Percentiles rank a stretch among this genome's conserved stretches.
Conservation (phyloP, 1,139 yeast genomes). For the Yamadazyma epiphylla region DNA sequence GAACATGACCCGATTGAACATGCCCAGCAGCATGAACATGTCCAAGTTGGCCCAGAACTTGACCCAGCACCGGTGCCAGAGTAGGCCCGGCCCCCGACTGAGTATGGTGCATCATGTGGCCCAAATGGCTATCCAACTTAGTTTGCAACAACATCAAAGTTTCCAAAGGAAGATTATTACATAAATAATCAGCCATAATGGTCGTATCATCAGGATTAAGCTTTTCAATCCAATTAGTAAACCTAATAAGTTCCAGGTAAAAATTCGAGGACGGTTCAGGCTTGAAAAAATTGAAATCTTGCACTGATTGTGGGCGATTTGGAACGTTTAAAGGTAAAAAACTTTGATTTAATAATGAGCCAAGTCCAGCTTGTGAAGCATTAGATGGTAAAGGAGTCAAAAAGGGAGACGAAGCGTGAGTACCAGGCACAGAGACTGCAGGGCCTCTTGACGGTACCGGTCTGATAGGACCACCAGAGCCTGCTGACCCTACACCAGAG, state of each 20-base stretch:
- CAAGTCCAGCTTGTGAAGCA: conserved; percentile 17
- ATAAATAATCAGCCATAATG: conserved; percentile 57
- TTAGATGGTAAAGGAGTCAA: conserved; percentile 13
- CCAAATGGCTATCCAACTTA: conserved; percentile 23
- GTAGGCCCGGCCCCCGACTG: conserved; percentile 2
- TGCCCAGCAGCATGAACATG: neutral
- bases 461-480: too few relatives aligned
- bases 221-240: conserved; percentile 58
- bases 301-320: conserved; percentile 42
- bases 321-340: conserved; percentile 27
- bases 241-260: conserved; percentile 45
- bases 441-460: too few relatives aligned
- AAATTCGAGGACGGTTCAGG: conserved; percentile 15
- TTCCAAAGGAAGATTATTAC: conserved; percentile 46
- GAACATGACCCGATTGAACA: neutral
- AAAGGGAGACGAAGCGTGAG: conserved; percentile 1
- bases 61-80: neutral
- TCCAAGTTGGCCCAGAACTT: neutral
- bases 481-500: too few relatives aligned
- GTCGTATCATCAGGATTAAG: conserved; percentile 55
- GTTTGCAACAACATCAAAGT: conserved; percentile 43
- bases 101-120: conserved; percentile 1
- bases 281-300: conserved; percentile 32
- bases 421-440: too few relatives aligned
- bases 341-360: conserved; percentile 14